A percentile compares a stretch with the other conserved stretches of the same genome.
Conservation (phyloP, 345 rosid genomes). For the Physaria fendleri region DNA sequence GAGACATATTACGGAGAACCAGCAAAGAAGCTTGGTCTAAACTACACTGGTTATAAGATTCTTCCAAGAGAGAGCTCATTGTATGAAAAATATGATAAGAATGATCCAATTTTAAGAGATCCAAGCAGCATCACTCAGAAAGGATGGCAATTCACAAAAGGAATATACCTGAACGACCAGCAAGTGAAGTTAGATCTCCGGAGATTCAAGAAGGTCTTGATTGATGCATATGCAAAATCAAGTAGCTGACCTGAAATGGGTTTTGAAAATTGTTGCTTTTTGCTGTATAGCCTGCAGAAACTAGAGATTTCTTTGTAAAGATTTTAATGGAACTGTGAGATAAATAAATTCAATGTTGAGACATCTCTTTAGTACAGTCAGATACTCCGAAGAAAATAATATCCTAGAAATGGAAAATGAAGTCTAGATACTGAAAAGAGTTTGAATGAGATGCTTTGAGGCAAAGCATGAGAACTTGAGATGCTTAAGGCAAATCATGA, state of each 20-base stretch:
- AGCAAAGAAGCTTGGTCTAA: slow-evolving; percentile 63
- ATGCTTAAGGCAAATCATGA: too few species aligned
- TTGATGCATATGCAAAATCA: slow-evolving; percentile 41
- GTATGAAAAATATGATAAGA: slow-evolving; percentile 44
- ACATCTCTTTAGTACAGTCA: too few species aligned
- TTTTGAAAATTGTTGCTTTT: background rate
- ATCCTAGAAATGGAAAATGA: too few species aligned
- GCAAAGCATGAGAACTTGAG: too few species aligned
- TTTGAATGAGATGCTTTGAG: too few species aligned
- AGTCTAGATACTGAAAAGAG: too few species aligned
- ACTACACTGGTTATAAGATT: slow-evolving; percentile 55
- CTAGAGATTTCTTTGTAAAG: slow-evolving; percentile 17
- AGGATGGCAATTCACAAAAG: slow-evolving; percentile 79
- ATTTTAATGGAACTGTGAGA: slow-evolving; percentile 9
- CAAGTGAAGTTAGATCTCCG: slow-evolving; percentile 45
- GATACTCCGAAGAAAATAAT: too few species aligned
- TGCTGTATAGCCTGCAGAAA: slow-evolving; percentile 21
- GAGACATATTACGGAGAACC: slow-evolving; percentile 76
- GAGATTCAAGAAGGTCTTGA: slow-evolving; percentile 53
- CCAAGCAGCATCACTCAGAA: slow-evolving; percentile 49
- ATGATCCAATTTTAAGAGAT: slow-evolving; percentile 57
- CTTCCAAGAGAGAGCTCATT: slow-evolving; percentile 67
- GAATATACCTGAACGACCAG: slow-evolving; percentile 59
- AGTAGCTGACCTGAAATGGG: slow-evolving; percentile 11
- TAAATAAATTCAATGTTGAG: slow-evolving; percentile 23